Conservation (phyloP, 192 early-diverging fungal species). For the Entomortierella parvispora region DNA sequence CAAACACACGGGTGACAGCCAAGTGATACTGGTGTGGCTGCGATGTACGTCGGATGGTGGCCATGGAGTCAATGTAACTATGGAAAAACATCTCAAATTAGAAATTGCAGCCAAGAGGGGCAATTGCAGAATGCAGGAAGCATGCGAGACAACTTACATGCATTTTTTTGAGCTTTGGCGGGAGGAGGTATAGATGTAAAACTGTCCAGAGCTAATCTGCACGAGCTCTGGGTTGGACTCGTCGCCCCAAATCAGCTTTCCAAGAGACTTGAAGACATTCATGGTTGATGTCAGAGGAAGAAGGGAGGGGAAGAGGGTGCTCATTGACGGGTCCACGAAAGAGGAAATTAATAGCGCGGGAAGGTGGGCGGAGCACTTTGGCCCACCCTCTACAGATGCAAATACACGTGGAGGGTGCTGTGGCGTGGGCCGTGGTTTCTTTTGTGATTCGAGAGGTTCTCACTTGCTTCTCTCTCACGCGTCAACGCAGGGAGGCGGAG, state of each 20-base stretch:
- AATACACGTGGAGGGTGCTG: no score
- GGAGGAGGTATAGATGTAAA: conserved; percentile 67
- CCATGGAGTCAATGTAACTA: conserved; percentile 73
- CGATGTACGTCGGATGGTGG: conserved; percentile 74
- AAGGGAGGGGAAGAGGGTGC: neutral
- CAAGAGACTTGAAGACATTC: conserved; percentile 74
- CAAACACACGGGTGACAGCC: conserved; percentile 77
- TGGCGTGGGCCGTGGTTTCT: no score
- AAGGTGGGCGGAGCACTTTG: no score
- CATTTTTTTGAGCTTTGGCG: conserved; percentile 59
- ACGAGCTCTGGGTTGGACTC: conserved; percentile 62
- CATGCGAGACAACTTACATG: conserved; percentile 45
- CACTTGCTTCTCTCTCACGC: no score
- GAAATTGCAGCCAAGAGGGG: neutral
- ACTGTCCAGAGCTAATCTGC: conserved; percentile 69
- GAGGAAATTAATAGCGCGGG: no score
- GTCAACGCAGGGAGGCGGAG: no score
- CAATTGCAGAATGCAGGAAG: neutral
- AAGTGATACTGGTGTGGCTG: conserved; percentile 76
- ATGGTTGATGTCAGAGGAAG: conserved; percentile 42
- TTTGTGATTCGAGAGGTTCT: no score
- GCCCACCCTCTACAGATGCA: no score
- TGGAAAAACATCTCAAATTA: neutral
- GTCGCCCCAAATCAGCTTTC: conserved; percentile 74
- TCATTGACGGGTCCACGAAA: neutral